Percentiles rank a stretch among this genome's conserved stretches.
These are phyloP conservation scores for Wickerhamomyces bisporus DNA, from an alignment of 805 yeast species.

Conservation along the genomic window DNA sequence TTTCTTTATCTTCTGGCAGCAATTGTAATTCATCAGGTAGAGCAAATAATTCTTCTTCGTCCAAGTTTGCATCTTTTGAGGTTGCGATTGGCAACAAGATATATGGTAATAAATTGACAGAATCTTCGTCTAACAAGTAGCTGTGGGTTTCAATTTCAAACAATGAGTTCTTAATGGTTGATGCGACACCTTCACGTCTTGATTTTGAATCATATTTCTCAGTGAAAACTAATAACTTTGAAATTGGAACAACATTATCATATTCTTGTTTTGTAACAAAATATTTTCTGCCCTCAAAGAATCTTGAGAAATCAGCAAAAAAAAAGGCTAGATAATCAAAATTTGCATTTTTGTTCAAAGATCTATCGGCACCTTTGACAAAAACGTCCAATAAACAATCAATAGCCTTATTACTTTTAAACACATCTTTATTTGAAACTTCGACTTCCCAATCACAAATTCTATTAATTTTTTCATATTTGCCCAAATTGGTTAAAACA, in stretches of 20 bases:
- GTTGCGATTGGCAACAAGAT: constrained; percentile 76
- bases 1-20: constrained; percentile 64
- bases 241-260: constrained; percentile 71
- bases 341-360: constrained; percentile 64
- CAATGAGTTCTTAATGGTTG: constrained; percentile 83
- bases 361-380: constrained; percentile 74
- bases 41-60: constrained; percentile 80
- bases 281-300: constrained; percentile 66
- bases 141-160: constrained; percentile 73
- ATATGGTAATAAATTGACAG: constrained; percentile 74
- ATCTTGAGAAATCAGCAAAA: constrained; percentile 86
- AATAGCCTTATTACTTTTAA: constrained; percentile 54
- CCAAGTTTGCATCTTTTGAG: constrained; percentile 62
- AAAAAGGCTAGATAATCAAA: constrained; percentile 83
- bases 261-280: constrained; percentile 68
- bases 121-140: constrained; percentile 50
- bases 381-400: constrained; percentile 87
- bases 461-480: constrained; percentile 56
- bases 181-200: constrained; percentile 89
- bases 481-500: constrained; percentile 79
- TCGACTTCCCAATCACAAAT: constrained; percentile 38
- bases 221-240: constrained; percentile 79
- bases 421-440: constrained; percentile 39
- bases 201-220: constrained; percentile 71
- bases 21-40: constrained; percentile 87